A percentile compares a stretch with the other conserved stretches of the same genome.
These are phyloP conservation scores for Ceratocystis lukuohia DNA, from an alignment of 2,329 filamentous ascomycete species.

Conservation along the genomic window DNA sequence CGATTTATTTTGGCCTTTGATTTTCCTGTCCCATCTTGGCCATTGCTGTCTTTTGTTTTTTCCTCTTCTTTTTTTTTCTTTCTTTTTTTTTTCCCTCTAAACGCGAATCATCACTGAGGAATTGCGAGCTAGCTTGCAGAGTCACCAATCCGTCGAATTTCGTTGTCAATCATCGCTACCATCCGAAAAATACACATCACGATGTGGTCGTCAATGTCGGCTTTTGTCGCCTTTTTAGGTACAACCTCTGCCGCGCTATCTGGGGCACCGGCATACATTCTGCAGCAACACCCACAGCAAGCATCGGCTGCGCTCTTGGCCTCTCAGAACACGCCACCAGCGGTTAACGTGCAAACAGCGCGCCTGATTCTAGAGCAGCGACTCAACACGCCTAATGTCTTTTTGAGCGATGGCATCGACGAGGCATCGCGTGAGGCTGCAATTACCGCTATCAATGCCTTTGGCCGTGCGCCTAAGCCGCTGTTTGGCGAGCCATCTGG, in stretches of 20 bases:
- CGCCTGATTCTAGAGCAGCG: conserved; percentile 18
- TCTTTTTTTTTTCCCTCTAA: not conserved
- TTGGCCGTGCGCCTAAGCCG: conserved; percentile 16
- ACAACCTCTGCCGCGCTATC: conserved; percentile 13
- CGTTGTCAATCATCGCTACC: not conserved
- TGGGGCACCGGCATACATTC: conserved; percentile 16
- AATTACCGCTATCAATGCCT: conserved; percentile 17
- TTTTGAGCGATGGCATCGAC: conserved; percentile 15
- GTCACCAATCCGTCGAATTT: not conserved
- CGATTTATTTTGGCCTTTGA: not conserved
- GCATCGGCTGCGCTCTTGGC: not conserved
- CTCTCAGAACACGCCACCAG: not conserved
- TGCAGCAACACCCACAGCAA: conserved; percentile 7
- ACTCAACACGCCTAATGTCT: conserved; percentile 19
- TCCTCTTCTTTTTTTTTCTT: not conserved
- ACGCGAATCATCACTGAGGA: not conserved
- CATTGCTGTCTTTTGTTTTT: not conserved
- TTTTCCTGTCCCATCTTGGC: not conserved
- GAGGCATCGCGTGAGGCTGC: conserved; percentile 15
- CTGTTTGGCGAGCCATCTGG: conserved; percentile 8
- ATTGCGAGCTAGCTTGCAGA: not conserved
- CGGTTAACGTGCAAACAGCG: conserved; percentile 14
- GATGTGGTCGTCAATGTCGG: conserved; percentile 16
- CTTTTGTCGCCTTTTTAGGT: conserved; percentile 15
- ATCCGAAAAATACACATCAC: not conserved